phyloP scores from a whole-genome alignment of 176 grass and related monocot genomes.

The Carex pumila region DNA sequence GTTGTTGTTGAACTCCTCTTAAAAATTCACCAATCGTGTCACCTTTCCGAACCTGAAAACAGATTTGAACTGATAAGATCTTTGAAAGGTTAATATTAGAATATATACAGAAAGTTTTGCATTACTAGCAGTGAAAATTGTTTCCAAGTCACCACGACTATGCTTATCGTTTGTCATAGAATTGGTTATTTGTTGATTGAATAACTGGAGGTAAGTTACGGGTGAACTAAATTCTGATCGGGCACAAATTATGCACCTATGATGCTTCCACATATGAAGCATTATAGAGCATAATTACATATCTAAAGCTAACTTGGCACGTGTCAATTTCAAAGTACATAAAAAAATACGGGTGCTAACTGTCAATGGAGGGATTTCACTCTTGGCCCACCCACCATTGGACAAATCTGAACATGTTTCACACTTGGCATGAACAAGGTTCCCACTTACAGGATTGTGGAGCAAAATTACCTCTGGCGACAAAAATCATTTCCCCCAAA shows the following conservation, averaged over 20 bases:
- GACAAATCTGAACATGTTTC: background rate
- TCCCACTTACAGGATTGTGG: background rate
- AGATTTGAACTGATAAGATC: background rate
- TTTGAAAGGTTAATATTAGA: background rate
- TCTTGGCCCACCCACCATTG: background rate
- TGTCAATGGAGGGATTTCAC: background rate
- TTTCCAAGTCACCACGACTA: background rate
- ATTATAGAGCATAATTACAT: background rate
- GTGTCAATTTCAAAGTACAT: background rate
- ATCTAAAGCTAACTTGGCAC: background rate
- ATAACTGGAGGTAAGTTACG: background rate
- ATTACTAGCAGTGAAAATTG: background rate
- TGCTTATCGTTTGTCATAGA: background rate
- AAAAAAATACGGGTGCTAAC: background rate
- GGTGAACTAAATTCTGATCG: background rate
- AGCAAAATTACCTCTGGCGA: background rate
- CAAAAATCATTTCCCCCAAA: background rate
- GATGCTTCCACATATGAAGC: background rate
- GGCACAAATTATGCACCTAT: background rate
- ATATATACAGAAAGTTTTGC: background rate
- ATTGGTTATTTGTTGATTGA: background rate
- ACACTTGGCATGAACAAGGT: background rate
- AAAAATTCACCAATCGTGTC: conserved; percentile 90
- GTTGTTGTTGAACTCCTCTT: conserved; percentile 88
- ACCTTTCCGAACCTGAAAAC: conserved; percentile 73